Conservation (phyloP, 2,329 filamentous ascomycete species). For the Aspergillus spinulosporus region DNA sequence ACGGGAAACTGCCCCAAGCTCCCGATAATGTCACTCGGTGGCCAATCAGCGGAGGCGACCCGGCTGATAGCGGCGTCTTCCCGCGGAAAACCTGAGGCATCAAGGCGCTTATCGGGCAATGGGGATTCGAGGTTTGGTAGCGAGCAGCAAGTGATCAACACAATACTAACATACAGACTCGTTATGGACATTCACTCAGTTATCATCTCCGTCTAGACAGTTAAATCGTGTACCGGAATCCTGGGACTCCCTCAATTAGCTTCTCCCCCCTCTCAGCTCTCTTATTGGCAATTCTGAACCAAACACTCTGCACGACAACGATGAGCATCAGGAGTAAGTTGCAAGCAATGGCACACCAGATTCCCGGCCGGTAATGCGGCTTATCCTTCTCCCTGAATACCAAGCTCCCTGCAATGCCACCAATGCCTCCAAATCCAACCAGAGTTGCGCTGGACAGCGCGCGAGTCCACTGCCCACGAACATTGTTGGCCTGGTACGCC, state of each 20-base stretch:
- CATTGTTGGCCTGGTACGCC: slow-evolving; percentile 83
- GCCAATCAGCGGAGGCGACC: slow-evolving; percentile 11
- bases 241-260: slow-evolving; percentile 36
- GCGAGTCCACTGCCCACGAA: slow-evolving; percentile 84
- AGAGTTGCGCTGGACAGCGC: slow-evolving; percentile 75
- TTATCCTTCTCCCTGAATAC: slow-evolving; percentile 61
- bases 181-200: too few species aligned
- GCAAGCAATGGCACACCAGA: slow-evolving; percentile 36
- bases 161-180: too few species aligned
- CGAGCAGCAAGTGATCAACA: too few species aligned
- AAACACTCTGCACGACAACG: slow-evolving; percentile 29
- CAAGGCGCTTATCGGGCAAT: not conserved
- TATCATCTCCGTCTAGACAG: not conserved
- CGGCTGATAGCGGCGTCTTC: slow-evolving; percentile 12
- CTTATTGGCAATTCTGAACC: slow-evolving; percentile 36
- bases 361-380: slow-evolving; percentile 36
- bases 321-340: slow-evolving; percentile 37
- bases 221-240: slow-evolving; percentile 41
- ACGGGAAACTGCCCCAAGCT: slow-evolving; percentile 21
- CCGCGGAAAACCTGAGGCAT: slow-evolving; percentile 20
- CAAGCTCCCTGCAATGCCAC: slow-evolving; percentile 74
- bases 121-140: not conserved
- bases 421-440: slow-evolving; percentile 73
- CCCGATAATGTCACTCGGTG: slow-evolving; percentile 17
- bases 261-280: slow-evolving; percentile 37